Percentiles rank a stretch among this genome's conserved stretches.
Evolutionary conservation across 176 grass and related monocot species (phyloP).

Genomic region (maize (Zea mays)): DNA sequence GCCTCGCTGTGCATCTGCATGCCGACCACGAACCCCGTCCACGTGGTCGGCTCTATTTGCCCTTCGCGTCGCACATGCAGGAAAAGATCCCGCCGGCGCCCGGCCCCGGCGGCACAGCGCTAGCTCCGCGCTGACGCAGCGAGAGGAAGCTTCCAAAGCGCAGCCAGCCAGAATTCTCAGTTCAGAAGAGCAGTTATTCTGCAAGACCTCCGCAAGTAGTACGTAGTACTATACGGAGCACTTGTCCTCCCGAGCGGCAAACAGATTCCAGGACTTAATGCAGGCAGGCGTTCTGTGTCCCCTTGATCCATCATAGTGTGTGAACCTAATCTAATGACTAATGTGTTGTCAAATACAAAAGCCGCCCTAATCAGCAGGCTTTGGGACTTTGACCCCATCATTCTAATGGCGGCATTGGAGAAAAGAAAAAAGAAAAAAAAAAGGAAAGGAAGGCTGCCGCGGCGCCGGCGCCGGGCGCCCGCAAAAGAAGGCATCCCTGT

Average conservation of each 20-base stretch:
- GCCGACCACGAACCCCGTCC: background rate
- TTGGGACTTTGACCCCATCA: conserved; percentile 54
- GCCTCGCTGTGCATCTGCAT: background rate
- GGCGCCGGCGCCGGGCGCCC: conserved; percentile 24
- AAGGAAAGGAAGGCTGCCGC: background rate
- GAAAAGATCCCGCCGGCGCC: background rate
- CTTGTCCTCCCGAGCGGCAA: background rate
- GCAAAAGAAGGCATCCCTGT: background rate
- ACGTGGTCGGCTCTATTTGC: background rate
- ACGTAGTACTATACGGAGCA: background rate
- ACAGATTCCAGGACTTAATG: background rate
- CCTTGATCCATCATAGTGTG: background rate
- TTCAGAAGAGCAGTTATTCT: background rate
- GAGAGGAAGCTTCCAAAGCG: background rate
- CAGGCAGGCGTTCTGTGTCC: background rate
- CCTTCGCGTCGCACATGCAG: background rate
- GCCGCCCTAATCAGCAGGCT: conserved; percentile 22
- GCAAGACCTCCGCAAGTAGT: background rate
- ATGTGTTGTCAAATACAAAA: no score
- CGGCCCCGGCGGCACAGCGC: background rate
- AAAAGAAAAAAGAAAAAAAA: background rate
- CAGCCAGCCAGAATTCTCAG: background rate
- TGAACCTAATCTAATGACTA: background rate
- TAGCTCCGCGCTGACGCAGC: background rate
- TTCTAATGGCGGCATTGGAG: background rate